Conservation (phyloP, 306 rosid genomes). For the Purshia tridentata region DNA sequence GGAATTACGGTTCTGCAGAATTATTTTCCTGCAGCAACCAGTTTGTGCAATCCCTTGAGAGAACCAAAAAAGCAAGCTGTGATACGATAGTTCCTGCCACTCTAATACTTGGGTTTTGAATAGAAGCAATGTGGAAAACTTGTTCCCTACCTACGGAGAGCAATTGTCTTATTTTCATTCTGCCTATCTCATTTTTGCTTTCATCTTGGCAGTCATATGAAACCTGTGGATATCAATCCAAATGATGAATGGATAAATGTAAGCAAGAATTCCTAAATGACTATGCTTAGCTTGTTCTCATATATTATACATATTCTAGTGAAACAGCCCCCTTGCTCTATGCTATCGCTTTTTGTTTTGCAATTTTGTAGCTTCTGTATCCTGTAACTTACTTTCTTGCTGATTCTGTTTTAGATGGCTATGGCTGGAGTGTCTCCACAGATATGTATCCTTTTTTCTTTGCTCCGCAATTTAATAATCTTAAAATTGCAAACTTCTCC, state of each 20-base stretch:
- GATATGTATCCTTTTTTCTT: slow-evolving; percentile 76
- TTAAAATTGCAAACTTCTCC: slow-evolving; percentile 12
- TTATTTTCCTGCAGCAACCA: background rate
- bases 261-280: slow-evolving; percentile 41
- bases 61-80: slow-evolving; percentile 7
- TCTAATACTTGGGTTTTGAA: slow-evolving; percentile 18
- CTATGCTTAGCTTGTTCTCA: background rate
- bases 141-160: slow-evolving; percentile 11
- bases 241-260: slow-evolving; percentile 92
- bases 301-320: background rate
- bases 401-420: slow-evolving; percentile 74
- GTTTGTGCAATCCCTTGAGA: background rate
- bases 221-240: slow-evolving; percentile 89
- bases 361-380: background rate
- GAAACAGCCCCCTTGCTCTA: background rate
- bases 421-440: slow-evolving; percentile 95
- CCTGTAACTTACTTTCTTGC: slow-evolving; percentile 26
- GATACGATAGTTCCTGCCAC: slow-evolving; percentile 19
- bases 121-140: slow-evolving; percentile 7
- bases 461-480: background rate
- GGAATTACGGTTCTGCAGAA: slow-evolving; percentile 14
- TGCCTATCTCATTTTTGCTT: slow-evolving; percentile 25
- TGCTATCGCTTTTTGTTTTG: slow-evolving; percentile 20
- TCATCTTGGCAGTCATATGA: slow-evolving; percentile 77
- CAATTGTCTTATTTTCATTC: slow-evolving; percentile 9